A percentile compares a stretch with the other conserved stretches of the same genome.
Conservation (phyloP, 2,329 filamentous ascomycete species). For the Berkeleyomyces basicola region DNA sequence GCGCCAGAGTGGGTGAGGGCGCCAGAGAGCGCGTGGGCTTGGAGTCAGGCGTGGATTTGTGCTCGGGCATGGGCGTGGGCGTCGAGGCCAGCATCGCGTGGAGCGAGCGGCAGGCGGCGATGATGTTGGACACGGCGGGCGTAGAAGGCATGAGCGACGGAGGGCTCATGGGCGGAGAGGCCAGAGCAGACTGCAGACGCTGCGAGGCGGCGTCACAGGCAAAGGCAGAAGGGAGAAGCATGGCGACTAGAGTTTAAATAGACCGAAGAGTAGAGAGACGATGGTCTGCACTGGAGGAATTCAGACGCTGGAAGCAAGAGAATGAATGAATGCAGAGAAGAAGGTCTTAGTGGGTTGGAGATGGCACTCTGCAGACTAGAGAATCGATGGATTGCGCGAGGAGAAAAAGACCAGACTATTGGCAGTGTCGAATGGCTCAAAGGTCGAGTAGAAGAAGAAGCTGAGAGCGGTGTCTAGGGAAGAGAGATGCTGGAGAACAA, state of each 20-base stretch:
- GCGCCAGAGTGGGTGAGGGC: conserved; percentile 1
- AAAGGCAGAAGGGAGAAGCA: conserved; percentile 43
- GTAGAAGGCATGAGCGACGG: conserved; percentile 17
- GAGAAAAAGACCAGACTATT: conserved; percentile 6
- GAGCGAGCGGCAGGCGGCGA: conserved; percentile 42
- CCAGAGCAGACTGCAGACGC: conserved; percentile 31
- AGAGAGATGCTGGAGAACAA: conserved; percentile 1
- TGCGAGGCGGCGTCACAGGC: conserved; percentile 39
- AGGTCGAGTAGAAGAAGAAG: neutral
- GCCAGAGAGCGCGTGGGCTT: neutral
- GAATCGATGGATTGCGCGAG: neutral
- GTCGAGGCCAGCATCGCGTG: conserved; percentile 38
- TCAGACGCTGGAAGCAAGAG: no score
- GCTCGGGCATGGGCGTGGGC: conserved; percentile 9
- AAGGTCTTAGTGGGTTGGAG: neutral
- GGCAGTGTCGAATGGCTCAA: neutral
- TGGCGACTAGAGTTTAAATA: conserved; percentile 19
- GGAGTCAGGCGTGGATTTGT: neutral
- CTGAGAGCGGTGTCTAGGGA: neutral
- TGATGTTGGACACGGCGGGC: conserved; percentile 32
- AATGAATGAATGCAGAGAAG: no score
- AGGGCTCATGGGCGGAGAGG: conserved; percentile 43
- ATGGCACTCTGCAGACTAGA: neutral
- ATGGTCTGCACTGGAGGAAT: no score
- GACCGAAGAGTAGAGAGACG: neutral